phyloP scores from a whole-genome alignment of 306 rosid species.

The Amphicarpaea edgeworthii region DNA sequence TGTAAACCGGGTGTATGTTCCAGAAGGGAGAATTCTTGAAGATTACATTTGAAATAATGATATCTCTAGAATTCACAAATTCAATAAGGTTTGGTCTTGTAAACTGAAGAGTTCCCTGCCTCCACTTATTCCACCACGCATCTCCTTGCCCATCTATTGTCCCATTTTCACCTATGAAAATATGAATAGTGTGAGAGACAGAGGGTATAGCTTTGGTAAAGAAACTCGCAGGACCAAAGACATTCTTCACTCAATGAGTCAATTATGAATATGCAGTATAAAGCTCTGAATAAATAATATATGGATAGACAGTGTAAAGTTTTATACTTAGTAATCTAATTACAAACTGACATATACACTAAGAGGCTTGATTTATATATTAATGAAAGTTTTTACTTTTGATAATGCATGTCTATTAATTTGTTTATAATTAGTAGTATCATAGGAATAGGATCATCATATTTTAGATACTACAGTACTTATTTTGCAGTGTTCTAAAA shows the following conservation, averaged over 20 bases:
- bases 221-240: not conserved
- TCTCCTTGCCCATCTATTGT: conserved; percentile 94
- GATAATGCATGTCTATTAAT: too few relatives aligned
- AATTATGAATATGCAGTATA: not conserved
- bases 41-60: conserved; percentile 79
- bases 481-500: not conserved
- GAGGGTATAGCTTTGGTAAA: conserved; percentile 17
- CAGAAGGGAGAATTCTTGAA: conserved; percentile 89
- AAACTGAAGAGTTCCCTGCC: conserved; percentile 76
- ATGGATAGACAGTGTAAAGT: too few relatives aligned
- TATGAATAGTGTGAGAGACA: not conserved
- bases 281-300: too few relatives aligned
- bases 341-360: too few relatives aligned
- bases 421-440: too few relatives aligned
- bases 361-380: too few relatives aligned
- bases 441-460: not conserved
- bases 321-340: too few relatives aligned
- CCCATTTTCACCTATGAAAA: conserved; percentile 78
- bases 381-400: too few relatives aligned
- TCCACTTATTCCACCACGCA: conserved; percentile 99
- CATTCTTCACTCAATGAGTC: not conserved
- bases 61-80: conserved; percentile 72
- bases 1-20: conserved; percentile 95
- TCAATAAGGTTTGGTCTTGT: conserved; percentile 91
- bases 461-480: conserved; percentile 19